Conservation (phyloP, 73 alveolate genomes). For the Uronychia binucleata region DNA sequence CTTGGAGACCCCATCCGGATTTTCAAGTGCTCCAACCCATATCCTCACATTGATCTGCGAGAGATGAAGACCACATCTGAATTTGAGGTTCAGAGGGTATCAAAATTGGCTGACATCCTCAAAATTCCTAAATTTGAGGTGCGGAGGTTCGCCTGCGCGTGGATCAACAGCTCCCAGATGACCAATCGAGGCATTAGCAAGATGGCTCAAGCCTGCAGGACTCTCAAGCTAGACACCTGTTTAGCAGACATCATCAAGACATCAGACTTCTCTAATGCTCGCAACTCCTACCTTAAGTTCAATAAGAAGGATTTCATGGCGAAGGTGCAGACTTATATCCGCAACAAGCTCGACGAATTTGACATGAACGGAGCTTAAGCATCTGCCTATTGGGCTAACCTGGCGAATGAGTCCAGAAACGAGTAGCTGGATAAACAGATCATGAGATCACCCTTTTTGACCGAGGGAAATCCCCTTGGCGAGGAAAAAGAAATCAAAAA, state of each 20-base stretch:
- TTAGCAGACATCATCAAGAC: not conserved
- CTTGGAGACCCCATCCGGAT: not conserved
- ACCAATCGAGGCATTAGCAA: not conserved
- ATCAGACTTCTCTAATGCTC: not conserved
- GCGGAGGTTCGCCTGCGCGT: not conserved
- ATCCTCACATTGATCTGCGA: not conserved
- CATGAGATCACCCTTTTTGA: no score
- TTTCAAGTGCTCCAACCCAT: not conserved
- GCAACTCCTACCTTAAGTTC: not conserved
- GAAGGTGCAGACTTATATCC: not conserved
- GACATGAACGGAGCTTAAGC: no score
- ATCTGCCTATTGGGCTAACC: not conserved
- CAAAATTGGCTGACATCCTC: not conserved
- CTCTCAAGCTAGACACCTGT: not conserved
- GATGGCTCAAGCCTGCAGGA: not conserved
- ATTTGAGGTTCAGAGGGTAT: not conserved
- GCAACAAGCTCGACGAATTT: not conserved
- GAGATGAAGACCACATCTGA: not conserved
- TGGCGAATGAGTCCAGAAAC: no score
- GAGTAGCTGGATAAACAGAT: no score
- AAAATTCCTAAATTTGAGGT: not conserved
- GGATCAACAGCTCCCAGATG: not conserved
- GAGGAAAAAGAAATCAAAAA: no score
- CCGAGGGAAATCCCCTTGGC: no score
- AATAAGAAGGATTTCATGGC: not conserved